phyloP scores from a whole-genome alignment of 768 basidiomycete species.

The Psilocybe sp. region DNA sequence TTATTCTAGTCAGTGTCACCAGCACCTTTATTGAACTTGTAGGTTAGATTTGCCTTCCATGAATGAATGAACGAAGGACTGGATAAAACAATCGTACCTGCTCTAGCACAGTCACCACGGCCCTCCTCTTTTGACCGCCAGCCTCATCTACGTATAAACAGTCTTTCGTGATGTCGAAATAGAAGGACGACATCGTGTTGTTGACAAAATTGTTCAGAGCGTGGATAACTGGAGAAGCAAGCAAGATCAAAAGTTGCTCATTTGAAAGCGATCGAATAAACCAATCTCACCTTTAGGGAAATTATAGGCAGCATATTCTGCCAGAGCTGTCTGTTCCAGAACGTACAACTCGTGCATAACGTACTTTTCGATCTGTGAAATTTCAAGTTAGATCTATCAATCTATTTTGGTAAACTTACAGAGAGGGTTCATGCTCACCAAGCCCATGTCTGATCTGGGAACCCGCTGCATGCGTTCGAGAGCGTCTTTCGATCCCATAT shows the following conservation, averaged over 20 bases:
- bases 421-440: constrained; percentile 46
- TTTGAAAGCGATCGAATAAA: constrained; percentile 1
- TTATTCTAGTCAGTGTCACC: constrained; percentile 59
- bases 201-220: constrained; percentile 77
- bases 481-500: constrained; percentile 45
- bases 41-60: background rate
- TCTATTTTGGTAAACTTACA: background rate
- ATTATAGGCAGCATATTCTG: constrained; percentile 70
- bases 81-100: constrained; percentile 49
- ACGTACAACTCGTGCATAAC: constrained; percentile 81
- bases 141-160: constrained; percentile 71
- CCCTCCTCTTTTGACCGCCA: constrained; percentile 52
- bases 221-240: constrained; percentile 52
- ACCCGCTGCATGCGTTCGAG: constrained; percentile 32
- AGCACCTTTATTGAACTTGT: constrained; percentile 54
- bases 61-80: background rate
- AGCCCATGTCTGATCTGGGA: constrained; percentile 46
- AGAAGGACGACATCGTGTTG: constrained; percentile 82
- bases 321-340: constrained; percentile 64
- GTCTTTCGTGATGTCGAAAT: constrained; percentile 92
- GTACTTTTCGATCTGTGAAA: constrained; percentile 73
- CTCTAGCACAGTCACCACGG: constrained; percentile 68
- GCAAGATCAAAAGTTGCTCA: background rate
- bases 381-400: background rate
- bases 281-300: constrained; percentile 71